Conservation (phyloP, 2,329 filamentous ascomycete genomes). For the Sphaceloma murrayae region DNA sequence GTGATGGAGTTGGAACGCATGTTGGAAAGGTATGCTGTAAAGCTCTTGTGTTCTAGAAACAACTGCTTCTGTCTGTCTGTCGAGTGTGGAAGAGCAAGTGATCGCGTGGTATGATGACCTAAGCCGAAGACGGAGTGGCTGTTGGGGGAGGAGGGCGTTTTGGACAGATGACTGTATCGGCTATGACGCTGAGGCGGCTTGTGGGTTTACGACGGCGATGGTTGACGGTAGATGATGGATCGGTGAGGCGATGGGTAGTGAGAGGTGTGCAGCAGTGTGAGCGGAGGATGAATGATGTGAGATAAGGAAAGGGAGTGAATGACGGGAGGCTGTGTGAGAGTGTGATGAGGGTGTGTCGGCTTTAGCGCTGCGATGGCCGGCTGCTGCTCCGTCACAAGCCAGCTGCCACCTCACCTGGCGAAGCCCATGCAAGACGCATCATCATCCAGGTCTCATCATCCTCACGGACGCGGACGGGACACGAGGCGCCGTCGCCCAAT, state of each 20-base stretch:
- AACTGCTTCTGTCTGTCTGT: slow-evolving; percentile 5
- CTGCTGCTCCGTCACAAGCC: not conserved
- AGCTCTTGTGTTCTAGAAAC: too few species aligned
- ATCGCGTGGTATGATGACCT: slow-evolving; percentile 15
- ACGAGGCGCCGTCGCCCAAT: too few species aligned
- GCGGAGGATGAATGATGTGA: slow-evolving; percentile 6
- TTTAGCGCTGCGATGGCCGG: not conserved
- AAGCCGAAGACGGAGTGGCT: slow-evolving; percentile 12
- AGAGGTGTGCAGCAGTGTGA: not conserved
- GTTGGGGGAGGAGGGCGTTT: slow-evolving; percentile 16
- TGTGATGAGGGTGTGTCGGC: not conserved
- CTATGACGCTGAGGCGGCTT: slow-evolving; percentile 12
- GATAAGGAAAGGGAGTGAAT: slow-evolving; percentile 1
- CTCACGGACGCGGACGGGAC: too few species aligned
- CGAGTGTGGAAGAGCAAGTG: not conserved
- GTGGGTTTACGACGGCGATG: not conserved
- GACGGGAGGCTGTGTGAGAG: slow-evolving; percentile 13
- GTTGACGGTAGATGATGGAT: too few species aligned
- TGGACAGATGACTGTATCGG: slow-evolving; percentile 14
- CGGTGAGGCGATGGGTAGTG: too few species aligned
- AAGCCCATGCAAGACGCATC: too few species aligned
- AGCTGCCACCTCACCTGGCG: too few species aligned
- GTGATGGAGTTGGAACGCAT: slow-evolving; percentile 37
- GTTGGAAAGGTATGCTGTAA: too few species aligned
- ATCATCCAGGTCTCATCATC: too few species aligned